phyloP scores from a whole-genome alignment of 352 stramenopile genomes.

The Peronospora farinosa region DNA sequence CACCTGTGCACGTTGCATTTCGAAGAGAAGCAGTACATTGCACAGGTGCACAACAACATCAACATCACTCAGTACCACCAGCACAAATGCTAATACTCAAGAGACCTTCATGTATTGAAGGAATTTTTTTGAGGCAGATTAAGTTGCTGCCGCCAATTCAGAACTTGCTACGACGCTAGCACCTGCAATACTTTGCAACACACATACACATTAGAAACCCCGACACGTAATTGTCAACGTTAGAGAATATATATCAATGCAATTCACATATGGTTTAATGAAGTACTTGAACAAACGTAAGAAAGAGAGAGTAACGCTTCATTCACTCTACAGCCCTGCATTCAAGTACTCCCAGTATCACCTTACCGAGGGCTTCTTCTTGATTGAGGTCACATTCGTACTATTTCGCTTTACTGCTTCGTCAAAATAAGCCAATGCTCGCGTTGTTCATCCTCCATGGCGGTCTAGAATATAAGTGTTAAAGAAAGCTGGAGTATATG shows the following conservation, averaged over 20 bases:
- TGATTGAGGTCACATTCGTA: conserved; percentile 6
- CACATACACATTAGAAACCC: conserved; percentile 9
- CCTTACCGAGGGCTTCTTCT: conserved; percentile 13
- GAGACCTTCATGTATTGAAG: conserved; percentile 3
- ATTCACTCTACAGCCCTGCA: not conserved
- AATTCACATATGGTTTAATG: not conserved
- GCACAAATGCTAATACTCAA: conserved; percentile 20
- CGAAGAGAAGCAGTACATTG: conserved; percentile 37
- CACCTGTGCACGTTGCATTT: conserved; percentile 53
- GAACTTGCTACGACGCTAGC: conserved; percentile 13
- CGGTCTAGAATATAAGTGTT: not conserved
- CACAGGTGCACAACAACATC: conserved; percentile 17
- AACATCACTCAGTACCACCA: conserved; percentile 21
- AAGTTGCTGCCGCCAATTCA: conserved; percentile 20
- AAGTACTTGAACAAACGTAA: conserved; percentile 14
- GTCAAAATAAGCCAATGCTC: conserved; percentile 15
- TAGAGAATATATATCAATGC: conserved; percentile 1
- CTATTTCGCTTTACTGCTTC: conserved; percentile 15
- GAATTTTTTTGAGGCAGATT: conserved; percentile 19
- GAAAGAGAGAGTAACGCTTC: not conserved
- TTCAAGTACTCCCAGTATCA: conserved; percentile 5
- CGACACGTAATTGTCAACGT: conserved; percentile 1
- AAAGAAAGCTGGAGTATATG: conserved; percentile 1
- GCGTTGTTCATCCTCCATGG: not conserved
- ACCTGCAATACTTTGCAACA: conserved; percentile 15